Percentiles rank a stretch among this genome's conserved stretches.
Conservation (phyloP, 805 yeast genomes). For the Yamadazyma ubonensis region DNA sequence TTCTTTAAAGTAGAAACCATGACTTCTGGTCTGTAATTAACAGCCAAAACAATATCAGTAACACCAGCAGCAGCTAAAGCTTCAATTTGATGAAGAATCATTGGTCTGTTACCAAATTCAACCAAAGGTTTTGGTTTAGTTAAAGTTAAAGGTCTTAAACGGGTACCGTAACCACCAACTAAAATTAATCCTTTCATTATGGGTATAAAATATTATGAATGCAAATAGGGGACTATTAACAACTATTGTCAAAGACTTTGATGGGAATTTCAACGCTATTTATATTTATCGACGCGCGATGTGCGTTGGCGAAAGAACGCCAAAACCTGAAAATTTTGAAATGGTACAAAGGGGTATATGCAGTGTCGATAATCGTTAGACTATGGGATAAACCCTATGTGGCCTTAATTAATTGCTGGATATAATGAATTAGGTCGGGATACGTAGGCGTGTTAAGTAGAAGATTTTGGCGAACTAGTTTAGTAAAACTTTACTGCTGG, state of each 20-base stretch:
- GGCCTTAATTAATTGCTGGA: neutral
- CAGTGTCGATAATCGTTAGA: too few relatives aligned
- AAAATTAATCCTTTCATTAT: constrained; percentile 92
- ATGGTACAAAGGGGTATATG: constrained; percentile 1
- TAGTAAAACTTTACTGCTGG: neutral
- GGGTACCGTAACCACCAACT: constrained; percentile 99
- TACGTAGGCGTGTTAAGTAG: neutral
- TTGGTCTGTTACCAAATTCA: constrained; percentile 98
- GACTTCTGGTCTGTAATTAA: constrained; percentile 98
- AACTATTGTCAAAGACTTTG: constrained; percentile 11
- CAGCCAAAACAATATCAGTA: constrained; percentile 97
- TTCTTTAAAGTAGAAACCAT: constrained; percentile 94
- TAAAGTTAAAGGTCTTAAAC: constrained; percentile 96
- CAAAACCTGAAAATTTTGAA: constrained; percentile 1
- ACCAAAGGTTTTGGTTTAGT: constrained; percentile 96
- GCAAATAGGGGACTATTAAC: neutral
- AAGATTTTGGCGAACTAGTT: neutral
- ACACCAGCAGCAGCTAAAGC: constrained; percentile 98
- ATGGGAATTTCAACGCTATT: constrained; percentile 9
- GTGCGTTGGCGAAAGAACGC: constrained; percentile 8
- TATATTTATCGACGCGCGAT: constrained; percentile 6
- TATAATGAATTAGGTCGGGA: too few relatives aligned
- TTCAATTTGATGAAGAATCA: constrained; percentile 98
- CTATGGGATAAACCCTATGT: too few relatives aligned
- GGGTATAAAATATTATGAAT: constrained; percentile 4